Base-by-base conservation (phyloP, 2,329 filamentous ascomycete species). In the Paramyrothecium sp. region DNA sequence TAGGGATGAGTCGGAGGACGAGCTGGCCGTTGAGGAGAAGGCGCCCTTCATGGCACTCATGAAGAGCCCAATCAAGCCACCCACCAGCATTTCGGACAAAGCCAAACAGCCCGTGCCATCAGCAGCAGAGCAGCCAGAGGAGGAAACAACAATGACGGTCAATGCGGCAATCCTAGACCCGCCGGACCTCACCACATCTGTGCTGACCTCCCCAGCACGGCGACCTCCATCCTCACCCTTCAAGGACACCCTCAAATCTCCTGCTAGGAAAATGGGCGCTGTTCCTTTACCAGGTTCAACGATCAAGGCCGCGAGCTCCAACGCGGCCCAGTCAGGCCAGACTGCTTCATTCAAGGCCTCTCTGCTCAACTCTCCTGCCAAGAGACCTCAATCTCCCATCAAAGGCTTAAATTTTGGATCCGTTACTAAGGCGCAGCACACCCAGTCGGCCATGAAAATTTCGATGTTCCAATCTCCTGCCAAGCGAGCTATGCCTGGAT, bases 191-290 rank as follows among this genome's bases (percentile, higher is more conserved):
- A 65, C 67, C 22, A 64, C 70, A 3, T 69, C 76, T 1, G 70
- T 77, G 13, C 69, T 87, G 48, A 74, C 70, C 20, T 87, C 83
- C 49, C 84, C 86, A 2, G 81, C 84, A n/a, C 80, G 82, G 56
- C 77, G 84, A 26, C 75, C 77, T 10, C 78, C 81, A 2, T 64
- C 77, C 5, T 82, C 83, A 1, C 80, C 84, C 0, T 76, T 73
- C 61, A 86, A 82, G 63, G 84, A 85, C 22, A 71, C 78, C 0
- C 73, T 87, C 67, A 83, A 78, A 60, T 83, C 81, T 2, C 84
- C 85, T 0, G 81, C 85, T 1, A 84, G 83, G 65, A 69, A 70
- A 33, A 71, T 73, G 26, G 68, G 68, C 13, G 56, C 64, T 20
- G 55, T 70, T 49, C 57, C 66, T 16, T 61, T 75, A 7, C 71